Conservation (phyloP, 257 asterid species). For the Primulina huaijiensis region DNA sequence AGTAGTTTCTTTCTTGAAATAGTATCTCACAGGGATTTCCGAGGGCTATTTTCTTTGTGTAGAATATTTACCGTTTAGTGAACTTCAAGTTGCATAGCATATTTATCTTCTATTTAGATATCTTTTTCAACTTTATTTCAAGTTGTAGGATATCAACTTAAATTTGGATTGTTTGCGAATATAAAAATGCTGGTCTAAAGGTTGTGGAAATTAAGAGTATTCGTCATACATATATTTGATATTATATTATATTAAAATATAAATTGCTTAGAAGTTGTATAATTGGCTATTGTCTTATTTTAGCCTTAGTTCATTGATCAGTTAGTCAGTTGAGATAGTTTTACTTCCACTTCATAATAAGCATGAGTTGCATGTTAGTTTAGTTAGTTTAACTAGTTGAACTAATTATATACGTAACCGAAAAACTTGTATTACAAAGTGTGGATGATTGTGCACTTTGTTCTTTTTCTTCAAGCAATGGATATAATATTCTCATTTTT, state of each 20-base stretch:
- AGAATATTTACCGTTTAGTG: background rate
- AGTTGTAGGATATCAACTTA: background rate
- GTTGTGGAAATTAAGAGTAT: background rate
- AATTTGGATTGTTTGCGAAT: background rate
- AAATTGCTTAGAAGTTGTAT: background rate
- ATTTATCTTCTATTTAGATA: background rate
- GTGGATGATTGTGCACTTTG: background rate
- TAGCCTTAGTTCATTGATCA: background rate
- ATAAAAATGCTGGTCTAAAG: background rate
- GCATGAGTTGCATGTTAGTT: background rate
- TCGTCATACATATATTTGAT: background rate
- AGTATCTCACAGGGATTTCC: background rate
- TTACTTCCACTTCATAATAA: background rate
- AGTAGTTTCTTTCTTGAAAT: too few species aligned
- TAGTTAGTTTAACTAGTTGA: background rate
- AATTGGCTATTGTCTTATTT: background rate
- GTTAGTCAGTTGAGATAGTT: background rate
- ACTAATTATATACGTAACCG: background rate
- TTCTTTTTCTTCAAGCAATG: background rate
- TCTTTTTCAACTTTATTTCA: background rate
- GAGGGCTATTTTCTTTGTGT: background rate
- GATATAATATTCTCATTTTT: background rate
- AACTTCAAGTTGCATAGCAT: background rate
- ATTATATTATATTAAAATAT: too few species aligned
- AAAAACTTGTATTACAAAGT: background rate